Evolutionary conservation across 345 rosid genomes (phyloP).

Genomic region (Hypericum androsaemum): DNA sequence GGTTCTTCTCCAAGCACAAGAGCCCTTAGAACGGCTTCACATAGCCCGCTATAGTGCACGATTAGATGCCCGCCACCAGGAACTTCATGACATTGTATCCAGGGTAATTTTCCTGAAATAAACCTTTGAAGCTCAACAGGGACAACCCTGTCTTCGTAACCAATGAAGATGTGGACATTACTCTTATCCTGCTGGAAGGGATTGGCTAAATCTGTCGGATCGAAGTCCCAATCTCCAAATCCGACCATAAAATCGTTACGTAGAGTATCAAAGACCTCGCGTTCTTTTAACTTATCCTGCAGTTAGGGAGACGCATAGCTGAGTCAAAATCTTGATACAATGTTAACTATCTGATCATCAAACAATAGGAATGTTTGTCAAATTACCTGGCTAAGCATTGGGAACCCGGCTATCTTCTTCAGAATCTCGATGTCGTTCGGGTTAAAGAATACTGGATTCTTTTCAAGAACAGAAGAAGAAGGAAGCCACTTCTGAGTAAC

Average conservation of each 20-base stretch:
- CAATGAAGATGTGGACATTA: constrained; percentile 84
- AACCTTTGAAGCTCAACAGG: constrained; percentile 65
- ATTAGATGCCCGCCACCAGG: constrained; percentile 50
- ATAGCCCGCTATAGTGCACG: constrained; percentile 31
- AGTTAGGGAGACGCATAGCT: constrained; percentile 6
- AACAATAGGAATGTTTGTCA: not conserved
- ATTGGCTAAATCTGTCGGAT: constrained; percentile 46
- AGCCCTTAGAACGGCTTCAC: constrained; percentile 35
- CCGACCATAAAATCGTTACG: constrained; percentile 46
- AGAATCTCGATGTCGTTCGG: constrained; percentile 53
- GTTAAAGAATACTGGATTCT: constrained; percentile 52
- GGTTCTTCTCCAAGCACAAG: constrained; percentile 25
- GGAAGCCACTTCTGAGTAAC: constrained; percentile 57
- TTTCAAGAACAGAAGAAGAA: constrained; percentile 45
- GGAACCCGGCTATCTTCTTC: constrained; percentile 55
- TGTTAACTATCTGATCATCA: too few species aligned
- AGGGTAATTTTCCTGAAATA: constrained; percentile 38
- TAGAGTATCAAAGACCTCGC: constrained; percentile 46
- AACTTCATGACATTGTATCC: constrained; percentile 54
- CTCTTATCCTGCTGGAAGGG: constrained; percentile 34
- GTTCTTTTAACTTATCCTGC: constrained; percentile 50
- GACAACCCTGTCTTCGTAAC: constrained; percentile 73
- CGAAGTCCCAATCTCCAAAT: constrained; percentile 79
- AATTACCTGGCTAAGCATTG: constrained; percentile 80
- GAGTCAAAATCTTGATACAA: not conserved